Evolutionary conservation across 371 early-diverging fungal genomes (phyloP).

Genomic region (Mortierella polycephala): DNA sequence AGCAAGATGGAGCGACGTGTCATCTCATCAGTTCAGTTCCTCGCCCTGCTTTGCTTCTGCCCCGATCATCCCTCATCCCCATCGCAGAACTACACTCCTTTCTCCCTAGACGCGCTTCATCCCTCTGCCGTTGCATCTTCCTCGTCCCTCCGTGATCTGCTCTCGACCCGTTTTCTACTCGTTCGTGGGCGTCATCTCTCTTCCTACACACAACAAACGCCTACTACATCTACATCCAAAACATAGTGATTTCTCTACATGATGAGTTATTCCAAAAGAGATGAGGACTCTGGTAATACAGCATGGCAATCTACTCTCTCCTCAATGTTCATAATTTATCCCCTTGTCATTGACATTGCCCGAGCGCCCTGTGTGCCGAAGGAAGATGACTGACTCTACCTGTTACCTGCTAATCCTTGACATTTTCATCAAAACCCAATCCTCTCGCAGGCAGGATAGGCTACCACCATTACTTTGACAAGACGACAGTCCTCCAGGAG

Average conservation of each 20-base stretch:
- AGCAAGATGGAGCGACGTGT: too few relatives aligned
- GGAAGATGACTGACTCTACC: conserved; percentile 1
- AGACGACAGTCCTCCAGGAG: conserved; percentile 94
- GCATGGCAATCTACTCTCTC: neutral
- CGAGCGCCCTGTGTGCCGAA: neutral
- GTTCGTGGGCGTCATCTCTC: neutral
- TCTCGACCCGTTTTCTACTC: too few relatives aligned
- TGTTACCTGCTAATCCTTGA: neutral
- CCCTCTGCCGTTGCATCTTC: neutral
- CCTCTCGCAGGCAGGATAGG: conserved; percentile 40
- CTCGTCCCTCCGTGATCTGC: neutral
- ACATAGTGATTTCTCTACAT: conserved; percentile 35
- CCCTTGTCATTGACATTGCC: neutral
- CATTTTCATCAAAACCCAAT: neutral
- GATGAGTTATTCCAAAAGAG: conserved; percentile 75
- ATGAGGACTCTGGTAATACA: conserved; percentile 61
- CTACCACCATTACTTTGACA: conserved; percentile 75
- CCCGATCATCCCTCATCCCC: too few relatives aligned
- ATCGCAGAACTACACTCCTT: too few relatives aligned
- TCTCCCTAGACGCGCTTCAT: neutral
- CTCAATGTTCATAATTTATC: neutral
- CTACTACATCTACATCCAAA: neutral
- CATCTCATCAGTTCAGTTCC: too few relatives aligned
- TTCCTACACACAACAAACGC: conserved; percentile 3
- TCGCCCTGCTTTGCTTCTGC: too few relatives aligned